phyloP scores from a whole-genome alignment of 768 basidiomycete genomes.

The Paxillus rubicundulus region DNA sequence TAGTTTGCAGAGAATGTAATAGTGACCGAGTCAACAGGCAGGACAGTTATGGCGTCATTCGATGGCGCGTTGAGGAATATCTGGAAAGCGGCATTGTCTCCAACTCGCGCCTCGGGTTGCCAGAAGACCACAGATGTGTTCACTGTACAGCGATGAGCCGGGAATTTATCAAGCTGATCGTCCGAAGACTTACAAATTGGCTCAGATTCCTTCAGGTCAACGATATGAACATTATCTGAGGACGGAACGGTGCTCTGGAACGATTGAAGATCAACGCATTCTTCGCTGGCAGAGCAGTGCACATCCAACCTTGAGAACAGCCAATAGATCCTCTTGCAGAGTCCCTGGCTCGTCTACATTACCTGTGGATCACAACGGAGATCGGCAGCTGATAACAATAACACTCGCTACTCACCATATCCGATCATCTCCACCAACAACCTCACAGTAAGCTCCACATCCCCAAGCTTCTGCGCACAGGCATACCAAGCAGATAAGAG shows the following conservation, averaged over 20 bases:
- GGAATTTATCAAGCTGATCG: conserved; percentile 1
- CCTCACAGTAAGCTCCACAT: conserved; percentile 71
- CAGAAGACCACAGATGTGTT: conserved; percentile 70
- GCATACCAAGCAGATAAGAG: conserved; percentile 79
- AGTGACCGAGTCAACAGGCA: conserved; percentile 60
- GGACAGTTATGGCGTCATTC: conserved; percentile 44
- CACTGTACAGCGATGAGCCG: conserved; percentile 43
- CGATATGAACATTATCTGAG: conserved; percentile 51
- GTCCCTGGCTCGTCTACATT: conserved; percentile 47
- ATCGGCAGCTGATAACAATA: not conserved
- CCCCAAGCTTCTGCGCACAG: conserved; percentile 75
- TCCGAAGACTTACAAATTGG: conserved; percentile 54
- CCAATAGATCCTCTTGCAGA: conserved; percentile 70
- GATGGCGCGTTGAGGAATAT: conserved; percentile 56
- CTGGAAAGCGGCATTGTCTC: conserved; percentile 70
- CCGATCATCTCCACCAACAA: conserved; percentile 83
- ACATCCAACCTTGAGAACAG: conserved; percentile 60
- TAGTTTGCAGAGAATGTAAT: conserved; percentile 56
- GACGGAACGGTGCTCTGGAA: conserved; percentile 69
- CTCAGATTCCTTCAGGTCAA: conserved; percentile 63
- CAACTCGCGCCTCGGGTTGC: conserved; percentile 57
- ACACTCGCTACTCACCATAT: conserved; percentile 49
- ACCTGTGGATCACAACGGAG: conserved; percentile 28
- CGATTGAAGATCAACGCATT: not conserved
- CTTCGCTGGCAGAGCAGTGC: not conserved